These are phyloP conservation scores for Coemansia sp. DNA, from an alignment of 371 early-diverging fungal genomes.

Conservation along the genomic window DNA sequence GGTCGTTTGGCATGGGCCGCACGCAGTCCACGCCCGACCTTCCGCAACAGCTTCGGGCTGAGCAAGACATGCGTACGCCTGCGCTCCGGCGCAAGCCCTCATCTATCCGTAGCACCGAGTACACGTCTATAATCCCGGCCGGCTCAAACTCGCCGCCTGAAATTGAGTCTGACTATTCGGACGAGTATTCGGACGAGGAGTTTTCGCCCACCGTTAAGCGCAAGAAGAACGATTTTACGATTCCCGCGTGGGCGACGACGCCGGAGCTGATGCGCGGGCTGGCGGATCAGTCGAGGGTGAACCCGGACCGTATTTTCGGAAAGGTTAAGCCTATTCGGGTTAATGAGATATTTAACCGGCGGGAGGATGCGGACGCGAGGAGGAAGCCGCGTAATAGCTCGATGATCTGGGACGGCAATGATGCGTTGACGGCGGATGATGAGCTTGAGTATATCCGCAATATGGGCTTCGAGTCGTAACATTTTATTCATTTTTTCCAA, in stretches of 20 bases:
- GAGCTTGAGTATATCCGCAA: slow-evolving; percentile 48
- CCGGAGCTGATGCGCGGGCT: slow-evolving; percentile 45
- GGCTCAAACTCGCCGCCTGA: slow-evolving; percentile 51
- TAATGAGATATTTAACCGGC: slow-evolving; percentile 44
- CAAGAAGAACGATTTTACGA: slow-evolving; percentile 44
- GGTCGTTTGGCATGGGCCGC: slow-evolving; percentile 17
- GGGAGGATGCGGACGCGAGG: slow-evolving; percentile 16
- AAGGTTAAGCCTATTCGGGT: slow-evolving; percentile 44
- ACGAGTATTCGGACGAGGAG: slow-evolving; percentile 52
- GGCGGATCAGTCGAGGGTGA: slow-evolving; percentile 41
- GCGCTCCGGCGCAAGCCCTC: slow-evolving; percentile 12
- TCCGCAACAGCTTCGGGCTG: slow-evolving; percentile 15
- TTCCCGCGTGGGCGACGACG: slow-evolving; percentile 52
- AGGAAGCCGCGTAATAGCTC: slow-evolving; percentile 47
- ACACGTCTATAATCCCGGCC: slow-evolving; percentile 46
- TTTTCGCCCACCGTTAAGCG: slow-evolving; percentile 40
- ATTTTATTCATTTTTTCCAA: background rate
- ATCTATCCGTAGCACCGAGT: slow-evolving; percentile 26
- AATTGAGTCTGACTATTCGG: slow-evolving; percentile 50
- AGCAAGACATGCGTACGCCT: slow-evolving; percentile 20
- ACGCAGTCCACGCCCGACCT: slow-evolving; percentile 37
- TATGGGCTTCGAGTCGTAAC: slow-evolving; percentile 47
- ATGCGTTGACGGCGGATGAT: slow-evolving; percentile 47
- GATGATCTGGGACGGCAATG: slow-evolving; percentile 50
- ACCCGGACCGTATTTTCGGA: slow-evolving; percentile 52